A percentile compares a stretch with the other conserved stretches of the same genome.
Evolutionary conservation across 176 grass and related monocot species (phyloP).

Genomic region (Avena atlantica): DNA sequence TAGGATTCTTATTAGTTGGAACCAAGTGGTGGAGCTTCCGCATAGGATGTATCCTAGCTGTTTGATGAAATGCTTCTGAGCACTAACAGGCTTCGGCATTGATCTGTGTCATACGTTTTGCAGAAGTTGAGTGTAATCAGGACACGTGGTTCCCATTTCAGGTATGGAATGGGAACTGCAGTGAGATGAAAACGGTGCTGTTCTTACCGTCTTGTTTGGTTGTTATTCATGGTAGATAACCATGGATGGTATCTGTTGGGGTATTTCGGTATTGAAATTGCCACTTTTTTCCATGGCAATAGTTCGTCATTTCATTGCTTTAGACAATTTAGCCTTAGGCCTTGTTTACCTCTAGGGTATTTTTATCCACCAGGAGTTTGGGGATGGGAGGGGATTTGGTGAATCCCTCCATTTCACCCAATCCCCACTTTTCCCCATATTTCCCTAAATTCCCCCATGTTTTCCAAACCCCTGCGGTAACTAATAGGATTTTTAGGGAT

Average conservation of each 20-base stretch:
- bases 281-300: not conserved
- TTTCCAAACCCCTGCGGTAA: too few species aligned
- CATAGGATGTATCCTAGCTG: not conserved
- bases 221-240: not conserved
- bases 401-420: too few species aligned
- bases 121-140: not conserved
- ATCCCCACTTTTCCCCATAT: too few species aligned
- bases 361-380: too few species aligned
- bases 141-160: not conserved
- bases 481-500: too few species aligned
- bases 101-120: not conserved
- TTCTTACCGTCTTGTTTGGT: conserved; percentile 4
- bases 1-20: not conserved
- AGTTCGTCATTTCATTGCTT: conserved; percentile 17
- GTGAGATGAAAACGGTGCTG: not conserved
- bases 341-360: too few species aligned
- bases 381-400: too few species aligned
- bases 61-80: conserved; percentile 29
- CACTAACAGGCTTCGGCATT: not conserved
- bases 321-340: not conserved
- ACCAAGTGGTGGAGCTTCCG: not conserved
- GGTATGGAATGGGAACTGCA: not conserved
- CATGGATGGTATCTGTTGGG: not conserved
- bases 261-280: not conserved
- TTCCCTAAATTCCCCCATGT: too few species aligned